Evolutionary conservation across 2,329 filamentous ascomycete genomes (phyloP).

Genomic region (Diaporthe vexans): DNA sequence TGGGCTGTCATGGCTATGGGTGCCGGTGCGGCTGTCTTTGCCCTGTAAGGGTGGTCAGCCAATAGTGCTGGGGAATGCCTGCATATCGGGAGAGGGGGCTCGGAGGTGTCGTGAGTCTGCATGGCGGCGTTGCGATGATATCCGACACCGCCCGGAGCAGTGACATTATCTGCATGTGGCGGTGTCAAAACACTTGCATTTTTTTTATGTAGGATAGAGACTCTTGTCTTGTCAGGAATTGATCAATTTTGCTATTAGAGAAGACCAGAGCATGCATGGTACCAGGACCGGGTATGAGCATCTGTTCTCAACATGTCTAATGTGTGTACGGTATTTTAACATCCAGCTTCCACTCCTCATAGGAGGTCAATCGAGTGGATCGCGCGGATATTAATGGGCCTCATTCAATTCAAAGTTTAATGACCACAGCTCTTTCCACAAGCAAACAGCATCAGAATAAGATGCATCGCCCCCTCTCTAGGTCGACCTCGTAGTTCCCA

Average conservation of each 20-base stretch:
- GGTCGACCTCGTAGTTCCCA: neutral
- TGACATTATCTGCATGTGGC: conserved; percentile 12
- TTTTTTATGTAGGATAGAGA: conserved; percentile 40
- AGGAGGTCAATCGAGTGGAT: neutral
- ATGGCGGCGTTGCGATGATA: conserved; percentile 42
- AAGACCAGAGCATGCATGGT: neutral
- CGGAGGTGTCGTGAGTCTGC: conserved; percentile 6
- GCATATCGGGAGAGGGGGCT: neutral
- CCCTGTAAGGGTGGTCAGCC: conserved; percentile 58
- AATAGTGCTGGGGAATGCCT: neutral
- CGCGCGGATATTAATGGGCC: neutral
- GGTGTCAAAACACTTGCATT: conserved; percentile 42
- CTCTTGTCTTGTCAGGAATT: conserved; percentile 36
- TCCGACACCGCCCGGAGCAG: conserved; percentile 37
- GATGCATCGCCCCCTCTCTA: neutral
- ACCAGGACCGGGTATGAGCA: neutral
- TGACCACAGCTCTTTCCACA: neutral
- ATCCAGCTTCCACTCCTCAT: neutral
- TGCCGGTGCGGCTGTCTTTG: conserved; percentile 67
- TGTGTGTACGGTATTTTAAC: conserved; percentile 13
- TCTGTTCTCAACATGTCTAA: neutral
- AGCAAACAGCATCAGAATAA: neutral
- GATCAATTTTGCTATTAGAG: conserved; percentile 31
- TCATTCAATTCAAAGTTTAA: conserved; percentile 13
- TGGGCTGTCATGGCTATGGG: conserved; percentile 67